Evolutionary conservation across 495 filamentous ascomycete species (phyloP), one percentile per base, ranked within the genome.

Genomic region (Massariosphaeria phaeospora): DNA sequence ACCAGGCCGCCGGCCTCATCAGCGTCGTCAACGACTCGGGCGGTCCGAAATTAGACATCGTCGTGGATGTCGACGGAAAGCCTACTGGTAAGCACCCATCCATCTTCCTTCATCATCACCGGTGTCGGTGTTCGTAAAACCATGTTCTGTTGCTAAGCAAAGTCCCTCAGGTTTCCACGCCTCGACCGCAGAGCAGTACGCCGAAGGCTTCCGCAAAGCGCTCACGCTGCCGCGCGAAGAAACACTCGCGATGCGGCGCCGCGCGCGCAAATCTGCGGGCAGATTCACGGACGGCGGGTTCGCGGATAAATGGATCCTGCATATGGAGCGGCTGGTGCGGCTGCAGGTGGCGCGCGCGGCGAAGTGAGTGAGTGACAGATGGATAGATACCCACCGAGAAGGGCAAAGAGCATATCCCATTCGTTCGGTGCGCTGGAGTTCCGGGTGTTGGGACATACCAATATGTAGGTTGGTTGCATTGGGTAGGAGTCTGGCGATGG

Each of bases 1-100:
- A 98, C 66, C 93, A 95, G 69, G 93, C 93, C 7, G 94, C 93
- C 0, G 93, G 93, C 0, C 72, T 98, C 29, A 86, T 98, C 46
- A 80, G 82, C 33, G 90, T 98, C 0, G 94, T 96, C 4, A 89
- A 97, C 62, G 78, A 95, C 65, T 88, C 83, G 15, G 93, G 94
- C 7, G 93, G 93, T 2, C 93, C 93, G 9, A 91, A 91, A 68
- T 66, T 85, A 61, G 94, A 98, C 68, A 97, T 98, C 58, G 91
- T 97, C 17, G 77, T 87, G 18, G 77, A 85, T 11, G 72, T 89
- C 25, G 84, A 88, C 48, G 87, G 86, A 17, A 73, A 84, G 50
- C 79, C 83, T 7, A 95, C 89, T 24, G 84, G 82, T 84, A 46
- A 23, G 52, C 18, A n/a, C n/a, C n/a, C n/a, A n/a, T n/a, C n/a